Conservation (phyloP, 129 eudicot species). For the Heracleum sosnowskyi region DNA sequence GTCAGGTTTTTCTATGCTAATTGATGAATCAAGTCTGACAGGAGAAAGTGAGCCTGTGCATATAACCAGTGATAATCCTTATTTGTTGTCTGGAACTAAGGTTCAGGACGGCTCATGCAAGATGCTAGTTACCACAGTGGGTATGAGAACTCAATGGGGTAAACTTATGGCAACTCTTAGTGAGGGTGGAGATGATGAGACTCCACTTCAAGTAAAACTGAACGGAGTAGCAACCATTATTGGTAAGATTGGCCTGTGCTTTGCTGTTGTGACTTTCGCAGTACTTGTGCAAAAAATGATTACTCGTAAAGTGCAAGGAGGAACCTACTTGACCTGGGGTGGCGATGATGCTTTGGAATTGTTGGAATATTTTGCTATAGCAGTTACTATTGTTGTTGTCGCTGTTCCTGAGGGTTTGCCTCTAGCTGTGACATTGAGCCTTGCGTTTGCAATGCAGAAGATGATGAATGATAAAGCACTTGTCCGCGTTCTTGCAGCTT, state of each 20-base stretch:
- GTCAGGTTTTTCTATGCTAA: constrained; percentile 69
- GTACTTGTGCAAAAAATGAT: constrained; percentile 61
- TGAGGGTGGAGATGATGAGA: constrained; percentile 92
- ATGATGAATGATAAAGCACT: constrained; percentile 97
- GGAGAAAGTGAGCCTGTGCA: constrained; percentile 88
- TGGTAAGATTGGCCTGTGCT: constrained; percentile 81
- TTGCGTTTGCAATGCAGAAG: constrained; percentile 90
- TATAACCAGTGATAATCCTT: constrained; percentile 61
- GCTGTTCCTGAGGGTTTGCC: constrained; percentile 97
- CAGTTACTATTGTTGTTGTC: constrained; percentile 87
- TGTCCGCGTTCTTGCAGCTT: constrained; percentile 83
- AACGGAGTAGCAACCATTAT: constrained; percentile 89
- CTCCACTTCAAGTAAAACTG: constrained; percentile 81
- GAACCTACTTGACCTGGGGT: constrained; percentile 51
- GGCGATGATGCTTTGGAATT: constrained; percentile 70
- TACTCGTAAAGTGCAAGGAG: constrained; percentile 39
- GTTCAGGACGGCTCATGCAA: constrained; percentile 98
- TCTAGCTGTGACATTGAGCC: constrained; percentile 78
- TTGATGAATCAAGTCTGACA: constrained; percentile 88
- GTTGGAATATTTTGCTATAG: constrained; percentile 85
- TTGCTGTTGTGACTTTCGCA: constrained; percentile 76
- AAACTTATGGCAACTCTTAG: constrained; percentile 90
- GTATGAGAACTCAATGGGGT: constrained; percentile 98
- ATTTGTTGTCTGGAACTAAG: constrained; percentile 84
- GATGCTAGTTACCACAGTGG: constrained; percentile 83